Evolutionary conservation across 306 rosid genomes (phyloP), one percentile per base, ranked within the genome.

Genomic region (Boehmeria nivea): DNA sequence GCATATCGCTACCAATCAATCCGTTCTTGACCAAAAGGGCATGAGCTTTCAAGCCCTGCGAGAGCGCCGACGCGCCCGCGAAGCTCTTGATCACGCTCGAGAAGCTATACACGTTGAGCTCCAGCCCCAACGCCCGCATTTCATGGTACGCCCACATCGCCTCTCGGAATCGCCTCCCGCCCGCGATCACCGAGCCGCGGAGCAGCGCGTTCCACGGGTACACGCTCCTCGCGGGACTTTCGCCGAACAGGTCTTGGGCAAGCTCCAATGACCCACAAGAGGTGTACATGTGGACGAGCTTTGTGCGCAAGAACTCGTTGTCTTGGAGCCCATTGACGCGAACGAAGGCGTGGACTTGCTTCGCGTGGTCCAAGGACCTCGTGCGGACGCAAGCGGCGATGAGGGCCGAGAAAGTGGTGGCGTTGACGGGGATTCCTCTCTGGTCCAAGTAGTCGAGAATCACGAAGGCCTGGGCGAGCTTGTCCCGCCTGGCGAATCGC

Each of bases 1-100:
- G 70, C 60, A 88, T 67, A 1, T 72, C 50, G 38, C 78, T 82
- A 46, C 68, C 82, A 20, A 72, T n/a, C 8, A 84, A 77, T 13
- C 96, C 96, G 54, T 84, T 88, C 77, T 88, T 84, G 31, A 88
- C 47, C 76, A 88, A 53, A 50, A 88, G 80, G 28, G 76, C 86
- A 48, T 82, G 96, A 15, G 77, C 58, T 77, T 80, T 84, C 53
- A 75, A 65, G 4, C 96, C 94, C 43, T 84, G 94, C 6, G 25
- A 47, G 62, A 88, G 72, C 0, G 96, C 88, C 0, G 84, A 33
- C 1, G 94, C 85, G 1, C 94, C 90, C 0, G 90, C 94, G 12
- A 84, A 73, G 47, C 96, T 77, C 78, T 88, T 84, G 65, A 84
- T 79, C 23, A 82, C 83, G 69, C 55, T 88, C 14, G 90, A 76